Conservation (phyloP, 2,329 filamentous ascomycete species). For the Alternaria ventricosa region DNA sequence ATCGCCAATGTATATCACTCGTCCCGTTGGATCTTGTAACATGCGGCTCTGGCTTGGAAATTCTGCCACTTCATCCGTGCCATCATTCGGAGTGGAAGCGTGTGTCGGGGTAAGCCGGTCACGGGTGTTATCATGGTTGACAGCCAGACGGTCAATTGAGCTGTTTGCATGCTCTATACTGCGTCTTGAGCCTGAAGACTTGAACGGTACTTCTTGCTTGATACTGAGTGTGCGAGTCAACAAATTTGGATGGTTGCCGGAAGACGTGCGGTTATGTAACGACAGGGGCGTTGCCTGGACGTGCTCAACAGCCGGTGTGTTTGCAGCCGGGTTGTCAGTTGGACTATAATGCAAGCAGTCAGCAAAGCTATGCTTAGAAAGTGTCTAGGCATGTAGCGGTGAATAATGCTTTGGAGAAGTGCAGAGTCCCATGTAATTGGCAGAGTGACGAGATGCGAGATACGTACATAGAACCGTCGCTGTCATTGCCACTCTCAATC, state of each 20-base stretch:
- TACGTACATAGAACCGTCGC: constrained; percentile 19
- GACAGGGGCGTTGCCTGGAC: constrained; percentile 27
- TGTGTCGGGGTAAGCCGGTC: constrained; percentile 35
- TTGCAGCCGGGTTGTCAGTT: constrained; percentile 28
- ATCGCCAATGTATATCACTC: constrained; percentile 67
- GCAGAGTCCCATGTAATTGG: not conserved
- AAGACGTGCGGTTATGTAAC: constrained; percentile 22
- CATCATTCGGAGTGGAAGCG: constrained; percentile 48
- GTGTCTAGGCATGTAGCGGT: not conserved
- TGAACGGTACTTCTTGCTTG: constrained; percentile 32
- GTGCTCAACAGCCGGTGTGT: constrained; percentile 32
- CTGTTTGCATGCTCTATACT: constrained; percentile 33
- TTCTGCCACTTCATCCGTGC: constrained; percentile 62
- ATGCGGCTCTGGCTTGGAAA: constrained; percentile 63
- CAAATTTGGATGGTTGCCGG: constrained; percentile 14
- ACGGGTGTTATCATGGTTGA: constrained; percentile 27
- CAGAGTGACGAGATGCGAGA: not conserved
- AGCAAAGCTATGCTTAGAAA: not conserved
- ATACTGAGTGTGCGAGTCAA: constrained; percentile 7
- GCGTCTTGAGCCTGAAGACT: constrained; percentile 23
- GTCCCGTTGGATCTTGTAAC: constrained; percentile 65
- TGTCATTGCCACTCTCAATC: constrained; percentile 27
- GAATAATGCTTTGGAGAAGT: not conserved
- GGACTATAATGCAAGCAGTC: not conserved
- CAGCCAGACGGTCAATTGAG: constrained; percentile 33